These are phyloP conservation scores for Calonectria fujianensis DNA, from an alignment of 2,329 filamentous ascomycete genomes.

Conservation along the genomic window DNA sequence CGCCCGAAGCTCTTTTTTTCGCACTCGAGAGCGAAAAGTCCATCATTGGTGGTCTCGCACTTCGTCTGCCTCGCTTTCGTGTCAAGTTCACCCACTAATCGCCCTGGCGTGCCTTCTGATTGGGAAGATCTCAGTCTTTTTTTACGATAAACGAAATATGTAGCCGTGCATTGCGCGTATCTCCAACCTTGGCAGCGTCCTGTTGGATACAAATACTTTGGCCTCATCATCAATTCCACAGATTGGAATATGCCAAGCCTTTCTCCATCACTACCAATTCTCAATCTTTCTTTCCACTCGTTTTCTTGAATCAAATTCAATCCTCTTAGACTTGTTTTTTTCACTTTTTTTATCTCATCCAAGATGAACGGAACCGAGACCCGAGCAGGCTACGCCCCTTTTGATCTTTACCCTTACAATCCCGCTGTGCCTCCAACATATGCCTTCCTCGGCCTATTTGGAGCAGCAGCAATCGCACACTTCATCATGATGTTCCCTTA, in stretches of 20 bases:
- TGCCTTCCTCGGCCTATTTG: slow-evolving; percentile 52
- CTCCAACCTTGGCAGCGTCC: background rate
- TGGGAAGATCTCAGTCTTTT: background rate
- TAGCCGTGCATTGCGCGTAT: background rate
- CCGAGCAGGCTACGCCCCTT: slow-evolving; percentile 46
- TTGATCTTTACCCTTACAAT: slow-evolving; percentile 66
- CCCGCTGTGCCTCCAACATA: slow-evolving; percentile 58
- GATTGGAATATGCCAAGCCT: background rate
- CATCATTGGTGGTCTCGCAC: background rate
- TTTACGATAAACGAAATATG: background rate
- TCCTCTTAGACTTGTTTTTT: background rate
- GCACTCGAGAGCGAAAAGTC: slow-evolving; percentile 27
- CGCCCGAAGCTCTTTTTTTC: slow-evolving; percentile 4
- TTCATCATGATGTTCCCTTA: slow-evolving; percentile 63
- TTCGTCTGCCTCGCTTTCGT: background rate
- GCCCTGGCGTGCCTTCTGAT: background rate
- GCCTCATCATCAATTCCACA: background rate
- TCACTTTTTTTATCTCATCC: background rate
- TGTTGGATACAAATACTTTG: slow-evolving; percentile 6
- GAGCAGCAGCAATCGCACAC: slow-evolving; percentile 62
- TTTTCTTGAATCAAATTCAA: background rate
- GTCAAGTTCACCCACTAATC: background rate
- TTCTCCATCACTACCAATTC: background rate
- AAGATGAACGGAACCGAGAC: slow-evolving; percentile 37
- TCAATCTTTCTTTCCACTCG: background rate